Conservation (phyloP, 106 monocot species). For the Iris macrosiphon region DNA sequence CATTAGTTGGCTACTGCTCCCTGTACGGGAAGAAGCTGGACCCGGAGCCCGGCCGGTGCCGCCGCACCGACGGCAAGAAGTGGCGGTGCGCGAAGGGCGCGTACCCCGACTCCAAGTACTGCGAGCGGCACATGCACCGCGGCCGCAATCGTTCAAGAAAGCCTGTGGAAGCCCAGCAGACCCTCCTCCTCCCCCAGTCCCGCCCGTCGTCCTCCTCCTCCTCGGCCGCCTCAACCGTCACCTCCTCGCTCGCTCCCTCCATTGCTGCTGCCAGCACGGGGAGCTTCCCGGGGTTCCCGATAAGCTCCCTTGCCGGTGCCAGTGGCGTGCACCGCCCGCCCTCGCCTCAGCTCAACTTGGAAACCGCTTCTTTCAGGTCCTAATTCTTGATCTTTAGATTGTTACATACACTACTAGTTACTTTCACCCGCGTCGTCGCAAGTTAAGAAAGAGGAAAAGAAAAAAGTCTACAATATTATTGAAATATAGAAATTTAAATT, state of each 20-base stretch:
- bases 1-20: constrained; percentile 47
- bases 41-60: constrained; percentile 75
- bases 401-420: no score
- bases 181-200: constrained; percentile 20
- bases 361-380: not conserved
- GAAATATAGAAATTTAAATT: no score
- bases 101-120: constrained; percentile 73
- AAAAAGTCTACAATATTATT: no score
- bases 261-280: not conserved
- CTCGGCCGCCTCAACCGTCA: constrained; percentile 2
- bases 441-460: no score
- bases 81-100: constrained; percentile 79
- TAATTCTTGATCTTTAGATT: not conserved
- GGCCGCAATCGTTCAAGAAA: constrained; percentile 95
- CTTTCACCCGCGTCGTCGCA: no score
- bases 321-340: not conserved
- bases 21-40: constrained; percentile 70
- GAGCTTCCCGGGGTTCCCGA: constrained; percentile 19
- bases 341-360: constrained; percentile 20
- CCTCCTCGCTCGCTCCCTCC: constrained; percentile 14
- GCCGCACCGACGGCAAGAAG: constrained; percentile 71
- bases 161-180: constrained; percentile 54
- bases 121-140: constrained; percentile 80
- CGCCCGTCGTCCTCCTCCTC: constrained; percentile 10
- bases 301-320: constrained; percentile 6